phyloP scores from a whole-genome alignment of 1,284 basidiomycete species.

The Cryptococcus sp. region DNA sequence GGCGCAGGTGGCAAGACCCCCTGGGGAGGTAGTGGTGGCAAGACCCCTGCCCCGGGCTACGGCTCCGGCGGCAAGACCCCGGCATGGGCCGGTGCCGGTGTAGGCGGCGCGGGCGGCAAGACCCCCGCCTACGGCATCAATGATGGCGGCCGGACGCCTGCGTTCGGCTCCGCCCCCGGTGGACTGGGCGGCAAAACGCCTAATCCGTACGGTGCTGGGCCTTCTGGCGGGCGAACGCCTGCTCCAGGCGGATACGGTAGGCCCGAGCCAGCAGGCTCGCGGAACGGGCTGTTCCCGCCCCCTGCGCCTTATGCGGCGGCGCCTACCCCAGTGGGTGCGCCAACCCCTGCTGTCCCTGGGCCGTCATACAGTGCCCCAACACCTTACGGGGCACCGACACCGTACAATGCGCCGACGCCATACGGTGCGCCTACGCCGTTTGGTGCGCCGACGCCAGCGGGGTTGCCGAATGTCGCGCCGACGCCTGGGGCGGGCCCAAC shows the following conservation, averaged over 20 bases:
- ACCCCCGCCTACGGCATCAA: slow-evolving; percentile 30
- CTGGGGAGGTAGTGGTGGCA: slow-evolving; percentile 27
- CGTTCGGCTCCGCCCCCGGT: slow-evolving; percentile 28
- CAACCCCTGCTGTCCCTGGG: slow-evolving; percentile 37
- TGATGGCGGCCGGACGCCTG: slow-evolving; percentile 48
- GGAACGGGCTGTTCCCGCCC: slow-evolving; percentile 57
- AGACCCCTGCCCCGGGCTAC: slow-evolving; percentile 57
- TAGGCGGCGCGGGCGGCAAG: slow-evolving; percentile 15
- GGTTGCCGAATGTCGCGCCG: slow-evolving; percentile 42
- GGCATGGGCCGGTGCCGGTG: slow-evolving; percentile 22
- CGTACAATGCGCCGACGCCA: slow-evolving; percentile 52
- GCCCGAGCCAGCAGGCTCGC: slow-evolving; percentile 56
- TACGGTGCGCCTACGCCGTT: slow-evolving; percentile 51
- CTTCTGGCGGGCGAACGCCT: slow-evolving; percentile 38
- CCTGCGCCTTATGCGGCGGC: slow-evolving; percentile 54
- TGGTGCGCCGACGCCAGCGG: slow-evolving; percentile 54
- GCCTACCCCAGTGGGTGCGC: slow-evolving; percentile 40
- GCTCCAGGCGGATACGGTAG: slow-evolving; percentile 27
- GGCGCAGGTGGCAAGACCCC: slow-evolving; percentile 57
- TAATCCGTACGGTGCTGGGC: slow-evolving; percentile 54
- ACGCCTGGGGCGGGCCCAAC: slow-evolving; percentile 45
- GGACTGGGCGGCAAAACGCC: slow-evolving; percentile 54
- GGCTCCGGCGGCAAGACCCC: slow-evolving; percentile 48
- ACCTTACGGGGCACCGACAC: slow-evolving; percentile 53
- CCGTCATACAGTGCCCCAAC: slow-evolving; percentile 52